Evolutionary conservation across 2,329 filamentous ascomycete genomes (phyloP).

Genomic region (Xylaria sp.): DNA sequence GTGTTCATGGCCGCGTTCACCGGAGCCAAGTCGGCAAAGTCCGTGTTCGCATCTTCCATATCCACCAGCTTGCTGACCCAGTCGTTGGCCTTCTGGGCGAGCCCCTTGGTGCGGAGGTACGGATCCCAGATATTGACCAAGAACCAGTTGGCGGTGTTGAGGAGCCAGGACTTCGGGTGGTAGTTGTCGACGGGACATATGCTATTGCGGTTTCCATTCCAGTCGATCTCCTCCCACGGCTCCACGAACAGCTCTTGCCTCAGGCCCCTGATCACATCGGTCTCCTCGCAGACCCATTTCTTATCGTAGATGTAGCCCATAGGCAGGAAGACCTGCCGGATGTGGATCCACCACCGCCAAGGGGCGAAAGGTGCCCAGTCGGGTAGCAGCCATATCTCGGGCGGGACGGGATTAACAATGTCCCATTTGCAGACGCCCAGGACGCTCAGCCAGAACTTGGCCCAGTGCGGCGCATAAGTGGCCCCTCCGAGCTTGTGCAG

Average conservation of each 20-base stretch:
- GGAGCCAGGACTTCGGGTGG: conserved; percentile 84
- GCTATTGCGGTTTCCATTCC: conserved; percentile 76
- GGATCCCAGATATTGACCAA: conserved; percentile 81
- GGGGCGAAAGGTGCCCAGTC: conserved; percentile 90
- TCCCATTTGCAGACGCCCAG: conserved; percentile 87
- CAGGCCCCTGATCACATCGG: conserved; percentile 71
- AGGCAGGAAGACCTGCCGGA: conserved; percentile 91
- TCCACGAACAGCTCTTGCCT: conserved; percentile 82
- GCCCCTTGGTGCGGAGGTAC: conserved; percentile 66
- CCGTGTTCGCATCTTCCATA: conserved; percentile 92
- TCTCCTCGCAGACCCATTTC: conserved; percentile 76
- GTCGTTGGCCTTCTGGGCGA: conserved; percentile 74
- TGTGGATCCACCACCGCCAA: conserved; percentile 98
- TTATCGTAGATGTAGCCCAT: conserved; percentile 92
- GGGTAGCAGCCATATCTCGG: conserved; percentile 90
- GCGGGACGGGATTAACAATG: conserved; percentile 89
- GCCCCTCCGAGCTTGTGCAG: conserved; percentile 87
- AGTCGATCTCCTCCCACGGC: conserved; percentile 77
- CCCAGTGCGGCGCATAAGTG: conserved; percentile 85
- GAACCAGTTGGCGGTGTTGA: conserved; percentile 78
- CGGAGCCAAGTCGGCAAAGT: conserved; percentile 82
- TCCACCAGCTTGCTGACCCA: conserved; percentile 83
- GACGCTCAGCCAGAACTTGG: conserved; percentile 92
- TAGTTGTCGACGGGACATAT: conserved; percentile 85
- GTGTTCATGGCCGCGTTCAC: conserved; percentile 91